These are phyloP conservation scores for Lunasporangiospora selenospora DNA, from an alignment of 192 early-diverging fungal genomes.

Conservation along the genomic window DNA sequence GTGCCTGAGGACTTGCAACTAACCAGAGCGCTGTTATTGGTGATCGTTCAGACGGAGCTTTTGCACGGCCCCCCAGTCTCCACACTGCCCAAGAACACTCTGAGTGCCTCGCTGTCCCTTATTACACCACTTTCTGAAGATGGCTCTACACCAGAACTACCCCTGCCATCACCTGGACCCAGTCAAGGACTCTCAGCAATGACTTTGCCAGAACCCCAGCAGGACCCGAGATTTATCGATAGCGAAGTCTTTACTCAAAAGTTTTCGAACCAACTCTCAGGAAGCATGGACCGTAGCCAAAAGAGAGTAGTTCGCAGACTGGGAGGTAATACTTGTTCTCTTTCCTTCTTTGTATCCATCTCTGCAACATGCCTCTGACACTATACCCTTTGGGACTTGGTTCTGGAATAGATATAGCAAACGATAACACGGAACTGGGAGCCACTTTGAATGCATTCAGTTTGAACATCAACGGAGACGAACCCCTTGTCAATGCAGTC, in stretches of 20 bases:
- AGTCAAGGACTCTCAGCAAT: constrained; percentile 47
- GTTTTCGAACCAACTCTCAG: constrained; percentile 81
- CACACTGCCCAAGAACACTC: constrained; percentile 70
- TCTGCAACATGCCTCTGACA: background rate
- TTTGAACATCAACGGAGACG: constrained; percentile 71
- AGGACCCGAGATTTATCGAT: constrained; percentile 87
- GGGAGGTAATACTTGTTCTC: constrained; percentile 46
- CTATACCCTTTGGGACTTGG: background rate
- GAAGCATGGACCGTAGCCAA: constrained; percentile 75
- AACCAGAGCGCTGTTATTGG: background rate
- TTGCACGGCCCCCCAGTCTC: constrained; percentile 74
- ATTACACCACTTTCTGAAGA: constrained; percentile 34
- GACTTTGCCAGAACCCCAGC: too few relatives aligned
- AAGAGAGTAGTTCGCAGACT: constrained; percentile 75
- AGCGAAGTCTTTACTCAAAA: constrained; percentile 93
- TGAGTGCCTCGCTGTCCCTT: constrained; percentile 61
- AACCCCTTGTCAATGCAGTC: constrained; percentile 78
- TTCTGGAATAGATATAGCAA: constrained; percentile 66
- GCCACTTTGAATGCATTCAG: constrained; percentile 96
- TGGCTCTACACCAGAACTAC: constrained; percentile 12
- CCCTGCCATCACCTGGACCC: constrained; percentile 8
- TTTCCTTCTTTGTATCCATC: background rate
- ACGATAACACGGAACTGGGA: constrained; percentile 87
- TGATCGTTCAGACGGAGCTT: constrained; percentile 63
- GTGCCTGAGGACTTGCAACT: too few relatives aligned